Evolutionary conservation across 345 rosid genomes (phyloP).

Genomic region (Bretschneidera sinensis): DNA sequence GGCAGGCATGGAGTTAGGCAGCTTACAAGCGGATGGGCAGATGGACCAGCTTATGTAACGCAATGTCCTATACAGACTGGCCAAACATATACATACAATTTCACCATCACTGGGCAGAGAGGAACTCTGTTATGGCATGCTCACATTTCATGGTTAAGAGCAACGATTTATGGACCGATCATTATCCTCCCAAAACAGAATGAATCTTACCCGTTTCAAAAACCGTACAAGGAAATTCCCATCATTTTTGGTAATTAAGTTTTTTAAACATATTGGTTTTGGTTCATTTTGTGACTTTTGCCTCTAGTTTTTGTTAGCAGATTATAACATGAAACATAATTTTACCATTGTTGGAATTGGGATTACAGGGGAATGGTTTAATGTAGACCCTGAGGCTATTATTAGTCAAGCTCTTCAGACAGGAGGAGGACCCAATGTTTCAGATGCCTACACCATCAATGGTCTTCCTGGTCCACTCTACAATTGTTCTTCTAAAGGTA

Average conservation of each 20-base stretch:
- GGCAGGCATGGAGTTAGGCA: conserved; percentile 64
- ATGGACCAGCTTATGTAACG: conserved; percentile 54
- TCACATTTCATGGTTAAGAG: conserved; percentile 58
- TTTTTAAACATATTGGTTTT: neutral
- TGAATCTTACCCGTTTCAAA: conserved; percentile 45
- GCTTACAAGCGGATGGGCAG: conserved; percentile 48
- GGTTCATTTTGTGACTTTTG: too few species aligned
- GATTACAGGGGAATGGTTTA: conserved; percentile 63
- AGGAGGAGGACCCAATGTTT: conserved; percentile 54
- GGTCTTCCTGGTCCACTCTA: conserved; percentile 63
- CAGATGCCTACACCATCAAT: conserved; percentile 57
- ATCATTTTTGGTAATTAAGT: conserved; percentile 38
- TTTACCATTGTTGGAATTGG: neutral
- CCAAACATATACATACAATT: conserved; percentile 44
- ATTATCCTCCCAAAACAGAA: conserved; percentile 48
- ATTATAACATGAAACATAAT: too few species aligned
- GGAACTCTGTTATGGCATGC: conserved; percentile 73
- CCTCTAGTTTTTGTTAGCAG: too few species aligned
- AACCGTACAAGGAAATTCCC: conserved; percentile 57
- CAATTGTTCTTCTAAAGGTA: conserved; percentile 60
- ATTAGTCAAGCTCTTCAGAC: conserved; percentile 51
- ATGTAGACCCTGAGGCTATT: conserved; percentile 46
- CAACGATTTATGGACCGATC: conserved; percentile 48
- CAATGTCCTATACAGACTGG: conserved; percentile 60
- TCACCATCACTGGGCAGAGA: conserved; percentile 58